Percentiles rank a stretch among this genome's conserved stretches.
These are phyloP conservation scores for Moelleriella libera DNA, from an alignment of 2,329 filamentous ascomycete species.

Conservation along the genomic window DNA sequence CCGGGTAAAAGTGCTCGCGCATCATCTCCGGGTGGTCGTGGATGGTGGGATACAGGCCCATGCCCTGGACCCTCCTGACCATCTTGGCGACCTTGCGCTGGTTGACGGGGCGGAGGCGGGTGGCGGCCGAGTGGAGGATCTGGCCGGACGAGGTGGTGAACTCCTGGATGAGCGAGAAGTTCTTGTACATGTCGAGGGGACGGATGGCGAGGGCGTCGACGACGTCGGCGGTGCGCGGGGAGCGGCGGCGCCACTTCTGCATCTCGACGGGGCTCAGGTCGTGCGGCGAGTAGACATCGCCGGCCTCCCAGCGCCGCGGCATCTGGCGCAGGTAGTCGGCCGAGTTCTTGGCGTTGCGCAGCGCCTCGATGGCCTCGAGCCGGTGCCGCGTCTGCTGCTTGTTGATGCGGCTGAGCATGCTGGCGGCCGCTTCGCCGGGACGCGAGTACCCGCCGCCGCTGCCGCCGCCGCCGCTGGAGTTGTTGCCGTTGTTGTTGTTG, in stretches of 20 bases:
- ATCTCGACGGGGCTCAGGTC: slow-evolving; percentile 70
- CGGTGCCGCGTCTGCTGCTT: slow-evolving; percentile 20
- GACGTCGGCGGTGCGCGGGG: slow-evolving; percentile 50
- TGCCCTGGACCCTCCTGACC: slow-evolving; percentile 72
- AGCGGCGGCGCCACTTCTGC: slow-evolving; percentile 58
- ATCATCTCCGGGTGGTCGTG: slow-evolving; percentile 80
- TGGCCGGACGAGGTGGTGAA: slow-evolving; percentile 75
- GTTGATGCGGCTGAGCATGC: slow-evolving; percentile 14
- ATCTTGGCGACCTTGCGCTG: slow-evolving; percentile 90
- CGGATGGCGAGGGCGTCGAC: slow-evolving; percentile 70
- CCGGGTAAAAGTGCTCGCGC: slow-evolving; percentile 22
- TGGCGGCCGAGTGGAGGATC: slow-evolving; percentile 63
- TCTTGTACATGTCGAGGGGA: slow-evolving; percentile 83
- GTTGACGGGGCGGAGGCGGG: slow-evolving; percentile 74
- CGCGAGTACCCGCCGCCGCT: not conserved
- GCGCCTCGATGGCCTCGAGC: slow-evolving; percentile 8
- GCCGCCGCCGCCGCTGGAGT: not conserved
- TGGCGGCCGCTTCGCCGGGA: slow-evolving; percentile 13
- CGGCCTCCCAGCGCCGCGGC: slow-evolving; percentile 56
- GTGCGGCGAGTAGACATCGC: slow-evolving; percentile 83
- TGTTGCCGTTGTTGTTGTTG: not conserved
- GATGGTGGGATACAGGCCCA: slow-evolving; percentile 84
- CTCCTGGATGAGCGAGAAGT: slow-evolving; percentile 83
- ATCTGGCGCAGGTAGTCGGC: slow-evolving; percentile 48
- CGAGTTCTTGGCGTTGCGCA: slow-evolving; percentile 24